These are phyloP conservation scores for Keithomyces neogunnii DNA, from an alignment of 2,329 filamentous ascomycete species.

Conservation along the genomic window DNA sequence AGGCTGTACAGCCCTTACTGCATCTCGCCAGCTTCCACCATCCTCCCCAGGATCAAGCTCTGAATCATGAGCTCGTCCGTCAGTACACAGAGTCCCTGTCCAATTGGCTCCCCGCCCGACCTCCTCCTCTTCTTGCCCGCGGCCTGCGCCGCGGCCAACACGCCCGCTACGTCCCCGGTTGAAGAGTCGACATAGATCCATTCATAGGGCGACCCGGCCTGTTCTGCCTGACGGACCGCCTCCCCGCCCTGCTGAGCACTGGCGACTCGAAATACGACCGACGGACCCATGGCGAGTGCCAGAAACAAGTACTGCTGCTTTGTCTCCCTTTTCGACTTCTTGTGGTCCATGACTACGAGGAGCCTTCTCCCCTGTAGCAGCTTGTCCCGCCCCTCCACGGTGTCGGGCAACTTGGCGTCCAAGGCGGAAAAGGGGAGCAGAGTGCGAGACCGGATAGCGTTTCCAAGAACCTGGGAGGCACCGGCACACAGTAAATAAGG, in stretches of 20 bases:
- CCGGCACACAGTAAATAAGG: constrained; percentile 82
- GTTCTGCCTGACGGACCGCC: constrained; percentile 43
- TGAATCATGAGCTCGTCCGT: constrained; percentile 86
- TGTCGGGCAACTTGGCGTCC: constrained; percentile 45
- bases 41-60: constrained; percentile 76
- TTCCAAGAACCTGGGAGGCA: constrained; percentile 65
- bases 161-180: constrained; percentile 41
- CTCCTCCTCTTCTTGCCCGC: constrained; percentile 32
- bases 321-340: constrained; percentile 52
- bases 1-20: not conserved
- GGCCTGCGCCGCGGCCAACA: constrained; percentile 29
- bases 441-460: constrained; percentile 67
- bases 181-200: constrained; percentile 74
- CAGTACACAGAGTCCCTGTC: constrained; percentile 55
- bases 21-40: constrained; percentile 56
- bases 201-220: constrained; percentile 47
- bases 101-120: constrained; percentile 21
- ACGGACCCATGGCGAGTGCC: constrained; percentile 67
- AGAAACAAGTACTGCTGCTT: constrained; percentile 73
- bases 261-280: constrained; percentile 51
- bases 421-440: constrained; percentile 52
- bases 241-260: constrained; percentile 58
- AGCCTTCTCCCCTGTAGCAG: constrained; percentile 58
- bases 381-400: constrained; percentile 51
- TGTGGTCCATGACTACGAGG: constrained; percentile 56